Evolutionary conservation across 208 protist species (phyloP).

Genomic region (Leishmania braziliensis): DNA sequence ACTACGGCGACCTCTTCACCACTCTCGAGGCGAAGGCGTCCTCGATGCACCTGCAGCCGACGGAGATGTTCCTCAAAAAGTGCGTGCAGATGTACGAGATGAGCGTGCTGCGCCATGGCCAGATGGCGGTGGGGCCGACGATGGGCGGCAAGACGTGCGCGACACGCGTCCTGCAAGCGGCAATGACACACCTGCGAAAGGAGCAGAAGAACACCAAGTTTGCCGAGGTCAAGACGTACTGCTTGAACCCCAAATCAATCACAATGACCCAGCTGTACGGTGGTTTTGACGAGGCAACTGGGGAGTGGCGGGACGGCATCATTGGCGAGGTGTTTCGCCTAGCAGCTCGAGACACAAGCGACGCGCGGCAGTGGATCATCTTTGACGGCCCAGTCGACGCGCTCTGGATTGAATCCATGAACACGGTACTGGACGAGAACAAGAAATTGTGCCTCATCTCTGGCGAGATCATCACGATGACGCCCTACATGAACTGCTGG

Average conservation of each 20-base stretch:
- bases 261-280: slow-evolving; percentile 98
- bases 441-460: slow-evolving; percentile 96
- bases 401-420: slow-evolving; percentile 96
- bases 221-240: slow-evolving; percentile 85
- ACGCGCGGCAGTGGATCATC: slow-evolving; percentile 95
- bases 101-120: slow-evolving; percentile 97
- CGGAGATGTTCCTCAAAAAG: slow-evolving; percentile 95
- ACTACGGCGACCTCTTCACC: slow-evolving; percentile 93
- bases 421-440: slow-evolving; percentile 95
- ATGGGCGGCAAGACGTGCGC: slow-evolving; percentile 96
- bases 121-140: slow-evolving; percentile 97
- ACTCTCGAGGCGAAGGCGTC: slow-evolving; percentile 72
- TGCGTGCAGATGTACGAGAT: slow-evolving; percentile 98
- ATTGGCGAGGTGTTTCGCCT: slow-evolving; percentile 93
- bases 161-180: slow-evolving; percentile 77
- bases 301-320: slow-evolving; percentile 97
- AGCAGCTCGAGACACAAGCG: slow-evolving; percentile 82
- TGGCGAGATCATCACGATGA: slow-evolving; percentile 96
- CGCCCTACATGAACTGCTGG: slow-evolving; percentile 95
- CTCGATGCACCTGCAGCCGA: slow-evolving; percentile 92
- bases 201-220: slow-evolving; percentile 80
- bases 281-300: slow-evolving; percentile 95
- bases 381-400: slow-evolving; percentile 97
- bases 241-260: slow-evolving; percentile 97
- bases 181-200: slow-evolving; percentile 84